phyloP scores from a whole-genome alignment of 2,329 filamentous ascomycete species.

The Dactylella cylindrospora region DNA sequence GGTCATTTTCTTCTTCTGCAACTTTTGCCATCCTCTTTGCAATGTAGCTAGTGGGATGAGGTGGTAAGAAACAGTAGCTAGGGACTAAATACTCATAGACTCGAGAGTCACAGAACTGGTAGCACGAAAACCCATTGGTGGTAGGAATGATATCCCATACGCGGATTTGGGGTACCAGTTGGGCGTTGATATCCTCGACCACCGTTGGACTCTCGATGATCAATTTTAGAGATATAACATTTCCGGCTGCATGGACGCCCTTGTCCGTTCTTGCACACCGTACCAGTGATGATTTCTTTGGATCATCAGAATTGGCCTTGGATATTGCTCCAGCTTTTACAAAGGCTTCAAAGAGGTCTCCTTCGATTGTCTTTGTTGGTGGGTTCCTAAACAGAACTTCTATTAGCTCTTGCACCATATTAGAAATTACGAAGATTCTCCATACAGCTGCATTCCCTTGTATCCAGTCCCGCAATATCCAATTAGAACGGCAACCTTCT shows the following conservation, averaged over 20 bases:
- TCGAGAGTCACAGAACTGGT: slow-evolving; percentile 88
- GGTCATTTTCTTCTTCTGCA: slow-evolving; percentile 70
- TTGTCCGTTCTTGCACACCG: slow-evolving; percentile 96
- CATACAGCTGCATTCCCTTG: slow-evolving; percentile 85
- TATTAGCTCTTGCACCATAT: slow-evolving; percentile 47
- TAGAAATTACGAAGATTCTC: slow-evolving; percentile 31
- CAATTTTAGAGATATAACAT: slow-evolving; percentile 90
- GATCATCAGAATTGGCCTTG: slow-evolving; percentile 94
- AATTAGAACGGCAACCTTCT: slow-evolving; percentile 92
- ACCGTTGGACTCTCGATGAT: slow-evolving; percentile 90
- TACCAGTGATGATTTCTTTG: slow-evolving; percentile 91
- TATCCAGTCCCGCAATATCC: slow-evolving; percentile 96
- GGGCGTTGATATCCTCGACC: slow-evolving; percentile 84
- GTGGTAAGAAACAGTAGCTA: slow-evolving; percentile 86
- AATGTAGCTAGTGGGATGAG: slow-evolving; percentile 82
- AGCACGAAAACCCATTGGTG: slow-evolving; percentile 88
- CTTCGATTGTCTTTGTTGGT: slow-evolving; percentile 87
- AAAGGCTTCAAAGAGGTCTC: slow-evolving; percentile 89
- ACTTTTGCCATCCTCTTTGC: slow-evolving; percentile 79
- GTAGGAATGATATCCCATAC: slow-evolving; percentile 92
- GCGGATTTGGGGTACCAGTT: slow-evolving; percentile 83
- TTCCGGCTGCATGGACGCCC: slow-evolving; percentile 92
- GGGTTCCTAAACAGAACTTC: slow-evolving; percentile 53
- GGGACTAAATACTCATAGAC: slow-evolving; percentile 98
- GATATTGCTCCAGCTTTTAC: slow-evolving; percentile 89